These are phyloP conservation scores for Blastosporella zonata DNA, from an alignment of 1,284 basidiomycete species.

Conservation along the genomic window DNA sequence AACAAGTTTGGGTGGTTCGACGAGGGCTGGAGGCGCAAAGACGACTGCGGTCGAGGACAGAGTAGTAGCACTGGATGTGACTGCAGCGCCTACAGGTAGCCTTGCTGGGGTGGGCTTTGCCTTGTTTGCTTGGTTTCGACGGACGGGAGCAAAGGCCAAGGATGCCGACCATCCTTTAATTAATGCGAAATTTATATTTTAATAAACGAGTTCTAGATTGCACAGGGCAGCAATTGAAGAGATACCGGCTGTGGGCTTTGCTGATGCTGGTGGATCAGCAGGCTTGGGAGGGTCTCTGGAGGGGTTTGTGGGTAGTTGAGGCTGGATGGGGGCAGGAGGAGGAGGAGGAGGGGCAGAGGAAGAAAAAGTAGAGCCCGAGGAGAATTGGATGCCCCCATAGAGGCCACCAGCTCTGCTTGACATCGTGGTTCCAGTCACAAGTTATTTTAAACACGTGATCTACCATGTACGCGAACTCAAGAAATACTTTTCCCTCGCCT, in stretches of 20 bases:
- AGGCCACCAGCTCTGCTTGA: constrained; percentile 74
- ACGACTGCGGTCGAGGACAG: constrained; percentile 72
- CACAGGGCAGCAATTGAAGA: constrained; percentile 43
- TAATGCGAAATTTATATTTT: constrained; percentile 36
- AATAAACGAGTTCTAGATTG: constrained; percentile 42
- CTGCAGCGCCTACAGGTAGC: constrained; percentile 61
- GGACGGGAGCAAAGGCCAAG: constrained; percentile 80
- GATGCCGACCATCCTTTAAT: constrained; percentile 77
- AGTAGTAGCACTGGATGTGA: constrained; percentile 34
- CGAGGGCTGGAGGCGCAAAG: constrained; percentile 64
- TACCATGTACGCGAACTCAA: constrained; percentile 19
- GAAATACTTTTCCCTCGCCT: constrained; percentile 66
- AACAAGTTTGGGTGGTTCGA: constrained; percentile 37
- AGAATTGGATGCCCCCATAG: constrained; percentile 80
- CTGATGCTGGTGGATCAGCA: constrained; percentile 28
- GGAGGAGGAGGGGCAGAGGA: constrained; percentile 28
- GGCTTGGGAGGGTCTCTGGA: constrained; percentile 23
- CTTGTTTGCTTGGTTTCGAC: constrained; percentile 54
- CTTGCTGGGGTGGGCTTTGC: constrained; percentile 47
- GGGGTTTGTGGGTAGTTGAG: constrained; percentile 22
- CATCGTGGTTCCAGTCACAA: constrained; percentile 40
- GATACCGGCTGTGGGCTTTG: constrained; percentile 79
- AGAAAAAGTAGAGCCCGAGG: constrained; percentile 52
- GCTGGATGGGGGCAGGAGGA: constrained; percentile 13
- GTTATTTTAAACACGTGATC: constrained; percentile 16